Evolutionary conservation across 306 rosid genomes (phyloP).

Genomic region (Senna tora): DNA sequence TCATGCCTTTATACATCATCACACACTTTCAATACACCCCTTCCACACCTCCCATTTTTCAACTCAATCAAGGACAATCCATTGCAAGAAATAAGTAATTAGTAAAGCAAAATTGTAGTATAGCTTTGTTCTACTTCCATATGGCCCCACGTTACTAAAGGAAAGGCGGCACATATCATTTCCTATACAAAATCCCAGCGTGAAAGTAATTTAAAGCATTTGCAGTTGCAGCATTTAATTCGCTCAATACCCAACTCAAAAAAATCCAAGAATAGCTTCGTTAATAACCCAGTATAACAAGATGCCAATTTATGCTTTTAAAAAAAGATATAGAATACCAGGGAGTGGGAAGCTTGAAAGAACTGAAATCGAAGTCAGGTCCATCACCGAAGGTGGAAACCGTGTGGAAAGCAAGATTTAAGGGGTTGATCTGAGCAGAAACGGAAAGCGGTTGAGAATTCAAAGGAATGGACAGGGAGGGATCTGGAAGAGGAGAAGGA

Average conservation of each 20-base stretch:
- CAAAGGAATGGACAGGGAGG: conserved; percentile 38
- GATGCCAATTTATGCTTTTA: not conserved
- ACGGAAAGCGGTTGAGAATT: conserved; percentile 31
- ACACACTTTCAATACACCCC: conserved; percentile 3
- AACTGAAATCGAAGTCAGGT: conserved; percentile 39
- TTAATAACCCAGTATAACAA: conserved; percentile 8
- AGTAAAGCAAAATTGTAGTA: not conserved
- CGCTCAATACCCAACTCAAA: conserved; percentile 5
- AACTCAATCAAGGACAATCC: conserved; percentile 3
- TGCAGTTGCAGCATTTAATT: conserved; percentile 15
- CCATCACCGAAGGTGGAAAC: conserved; percentile 44
- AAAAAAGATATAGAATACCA: conserved; percentile 47
- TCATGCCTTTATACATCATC: not conserved
- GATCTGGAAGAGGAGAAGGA: conserved; percentile 41
- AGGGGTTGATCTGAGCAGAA: conserved; percentile 28
- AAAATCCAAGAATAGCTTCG: not conserved
- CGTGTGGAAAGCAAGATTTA: conserved; percentile 36
- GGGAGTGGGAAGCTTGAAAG: conserved; percentile 74
- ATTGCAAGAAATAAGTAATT: conserved; percentile 7
- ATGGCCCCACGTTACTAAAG: not conserved
- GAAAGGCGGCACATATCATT: not conserved
- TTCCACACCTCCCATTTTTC: conserved; percentile 8
- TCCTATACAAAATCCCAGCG: not conserved
- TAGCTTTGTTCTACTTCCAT: not conserved
- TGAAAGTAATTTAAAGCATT: conserved; percentile 22